Evolutionary conservation across 768 basidiomycete species (phyloP), one percentile per base, ranked within the genome.

Genomic region (Dentipellis fragilis): DNA sequence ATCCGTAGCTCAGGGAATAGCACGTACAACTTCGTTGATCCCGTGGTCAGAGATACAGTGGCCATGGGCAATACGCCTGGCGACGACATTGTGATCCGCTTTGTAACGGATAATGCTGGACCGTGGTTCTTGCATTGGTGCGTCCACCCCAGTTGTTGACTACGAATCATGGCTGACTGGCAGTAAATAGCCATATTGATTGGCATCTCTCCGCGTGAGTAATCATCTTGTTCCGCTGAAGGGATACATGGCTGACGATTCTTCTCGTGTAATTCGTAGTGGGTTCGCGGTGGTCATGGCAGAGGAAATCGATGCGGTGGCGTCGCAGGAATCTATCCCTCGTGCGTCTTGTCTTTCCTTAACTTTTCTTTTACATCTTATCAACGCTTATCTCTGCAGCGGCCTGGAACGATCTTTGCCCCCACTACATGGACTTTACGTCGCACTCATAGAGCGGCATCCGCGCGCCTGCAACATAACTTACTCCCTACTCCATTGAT

Each of bases 11-110:
- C 62, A 16, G 58, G 58, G 1, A 62, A 42, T 19, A 22, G 51
- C 3, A 36, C 51, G 10, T 61, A 59, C 52, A 66, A 66, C 57
- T 59, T 52, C 0, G 54, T 39, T 16, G 76, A 80, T 64, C 78
- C 78, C 0, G 67, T 73, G 54, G 64, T 73, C 52, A 66, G 78
- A 51, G 79, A 80, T 61, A 75, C 74, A 6, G 70, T 77, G 23
- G 60, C 56, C 49, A 63, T 59, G 22, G 64, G 64, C 4, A 56
- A 37, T 2, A 17, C 51, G 34, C 0, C 34, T 0, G 38, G 14
- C n/a, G 60, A 62, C 29, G 21, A 49, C 6, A 58, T 65, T 9
- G 57, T 58, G 17, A 63, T 71, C 49, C 62, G 69, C 9, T 68
- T 69, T 54, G 48, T 60, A 12, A 69, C 67, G 12, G 67, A 69